These are phyloP conservation scores for Dactylellina parvicollis DNA, from an alignment of 2,329 filamentous ascomycete genomes.

Conservation along the genomic window DNA sequence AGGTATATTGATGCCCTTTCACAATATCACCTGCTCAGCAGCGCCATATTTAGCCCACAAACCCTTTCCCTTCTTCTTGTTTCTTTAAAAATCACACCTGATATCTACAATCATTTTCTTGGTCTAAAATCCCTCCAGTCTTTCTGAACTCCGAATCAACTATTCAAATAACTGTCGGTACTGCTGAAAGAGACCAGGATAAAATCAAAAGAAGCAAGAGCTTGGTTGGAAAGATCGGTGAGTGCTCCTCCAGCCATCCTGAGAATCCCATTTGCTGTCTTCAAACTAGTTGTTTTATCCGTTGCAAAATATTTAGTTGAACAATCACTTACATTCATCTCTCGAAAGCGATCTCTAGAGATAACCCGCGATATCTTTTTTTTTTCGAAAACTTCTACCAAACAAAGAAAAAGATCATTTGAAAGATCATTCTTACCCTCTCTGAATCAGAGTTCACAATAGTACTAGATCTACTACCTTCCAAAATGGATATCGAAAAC, in stretches of 20 bases:
- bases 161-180: neutral
- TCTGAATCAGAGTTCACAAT: constrained; percentile 14
- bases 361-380: too few relatives aligned
- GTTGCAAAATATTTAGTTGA: too few relatives aligned
- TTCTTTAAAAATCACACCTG: neutral
- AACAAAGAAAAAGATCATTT: constrained; percentile 10
- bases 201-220: neutral
- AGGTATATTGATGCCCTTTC: too few relatives aligned
- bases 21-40: too few relatives aligned
- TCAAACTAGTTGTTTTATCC: too few relatives aligned
- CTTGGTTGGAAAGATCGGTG: neutral
- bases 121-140: neutral
- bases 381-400: neutral
- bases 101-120: neutral
- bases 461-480: neutral
- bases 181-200: neutral
- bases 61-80: too few relatives aligned
- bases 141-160: constrained; percentile 3
- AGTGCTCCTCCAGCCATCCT: too few relatives aligned
- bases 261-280: too few relatives aligned
- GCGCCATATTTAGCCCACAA: too few relatives aligned
- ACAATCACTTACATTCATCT: too few relatives aligned
- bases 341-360: too few relatives aligned
- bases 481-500: constrained; percentile 35
- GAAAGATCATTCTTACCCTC: neutral